phyloP scores from a whole-genome alignment of 805 yeast species.

The Starmerella floricola region DNA sequence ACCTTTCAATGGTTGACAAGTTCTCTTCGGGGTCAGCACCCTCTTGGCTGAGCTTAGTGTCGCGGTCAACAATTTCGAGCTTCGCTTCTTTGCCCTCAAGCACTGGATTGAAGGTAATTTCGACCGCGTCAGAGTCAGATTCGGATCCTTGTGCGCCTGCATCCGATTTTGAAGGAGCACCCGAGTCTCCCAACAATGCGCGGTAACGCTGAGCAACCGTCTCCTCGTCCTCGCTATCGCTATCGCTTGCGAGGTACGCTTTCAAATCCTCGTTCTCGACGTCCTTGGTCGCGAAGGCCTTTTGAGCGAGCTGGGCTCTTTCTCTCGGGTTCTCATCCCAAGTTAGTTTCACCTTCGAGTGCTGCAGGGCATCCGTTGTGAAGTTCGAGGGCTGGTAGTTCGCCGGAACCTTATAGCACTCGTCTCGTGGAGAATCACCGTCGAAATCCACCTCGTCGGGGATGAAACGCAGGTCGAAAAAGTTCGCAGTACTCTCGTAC shows the following conservation, averaged over 20 bases:
- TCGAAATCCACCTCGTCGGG: slow-evolving; percentile 82
- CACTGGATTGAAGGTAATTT: slow-evolving; percentile 89
- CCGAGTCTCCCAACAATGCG: slow-evolving; percentile 15
- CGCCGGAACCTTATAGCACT: slow-evolving; percentile 58
- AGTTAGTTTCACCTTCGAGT: slow-evolving; percentile 87
- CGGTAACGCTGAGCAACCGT: slow-evolving; percentile 20
- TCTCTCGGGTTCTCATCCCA: slow-evolving; percentile 99
- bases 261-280: slow-evolving; percentile 49
- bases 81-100: slow-evolving; percentile 36
- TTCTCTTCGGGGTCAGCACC: slow-evolving; percentile 34
- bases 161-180: background rate
- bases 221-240: slow-evolving; percentile 24
- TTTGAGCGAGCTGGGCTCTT: slow-evolving; percentile 59
- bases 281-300: slow-evolving; percentile 75
- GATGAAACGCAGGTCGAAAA: slow-evolving; percentile 81
- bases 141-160: slow-evolving; percentile 30
- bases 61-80: slow-evolving; percentile 20
- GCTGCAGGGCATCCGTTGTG: slow-evolving; percentile 91
- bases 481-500: slow-evolving; percentile 87
- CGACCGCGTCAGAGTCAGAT: slow-evolving; percentile 65
- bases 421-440: slow-evolving; percentile 62
- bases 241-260: slow-evolving; percentile 41
- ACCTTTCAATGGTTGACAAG: slow-evolving; percentile 64
- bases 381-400: slow-evolving; percentile 70
- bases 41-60: slow-evolving; percentile 18